Conservation (phyloP, 768 basidiomycete genomes). For the Fibroporia radiculosa region DNA sequence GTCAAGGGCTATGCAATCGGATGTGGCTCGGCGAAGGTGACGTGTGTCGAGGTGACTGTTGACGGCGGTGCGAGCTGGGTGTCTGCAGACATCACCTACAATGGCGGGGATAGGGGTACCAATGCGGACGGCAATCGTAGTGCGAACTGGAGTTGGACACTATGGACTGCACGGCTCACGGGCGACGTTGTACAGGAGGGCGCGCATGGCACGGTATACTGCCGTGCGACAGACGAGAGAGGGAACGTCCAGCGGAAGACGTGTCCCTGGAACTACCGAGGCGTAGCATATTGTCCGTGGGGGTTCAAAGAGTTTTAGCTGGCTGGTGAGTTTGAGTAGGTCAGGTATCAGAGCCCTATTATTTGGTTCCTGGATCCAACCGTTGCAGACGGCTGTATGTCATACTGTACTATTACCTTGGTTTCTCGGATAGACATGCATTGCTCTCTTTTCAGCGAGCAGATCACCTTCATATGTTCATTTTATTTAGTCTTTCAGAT, state of each 20-base stretch:
- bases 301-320: conserved; percentile 22
- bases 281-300: conserved; percentile 39
- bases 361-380: too few species aligned
- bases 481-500: too few species aligned
- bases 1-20: conserved; percentile 15
- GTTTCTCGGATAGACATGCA: too few species aligned
- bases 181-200: conserved; percentile 12
- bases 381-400: too few species aligned
- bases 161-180: conserved; percentile 52
- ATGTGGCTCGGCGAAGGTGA: conserved; percentile 7
- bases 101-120: too few species aligned
- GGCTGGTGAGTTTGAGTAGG: too few species aligned
- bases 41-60: conserved; percentile 9
- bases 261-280: conserved; percentile 58
- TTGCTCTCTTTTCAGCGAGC: too few species aligned
- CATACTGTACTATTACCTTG: too few species aligned
- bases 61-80: conserved; percentile 14
- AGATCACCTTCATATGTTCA: too few species aligned
- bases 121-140: too few species aligned
- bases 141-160: conserved; percentile 70
- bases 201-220: conserved; percentile 22
- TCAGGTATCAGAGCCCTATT: too few species aligned
- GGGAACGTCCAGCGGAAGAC: conserved; percentile 41
- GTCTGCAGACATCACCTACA: conserved; percentile 12
- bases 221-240: conserved; percentile 44